Evolutionary conservation across 2,329 filamentous ascomycete genomes (phyloP).

Genomic region (Bipolaris victoriae): DNA sequence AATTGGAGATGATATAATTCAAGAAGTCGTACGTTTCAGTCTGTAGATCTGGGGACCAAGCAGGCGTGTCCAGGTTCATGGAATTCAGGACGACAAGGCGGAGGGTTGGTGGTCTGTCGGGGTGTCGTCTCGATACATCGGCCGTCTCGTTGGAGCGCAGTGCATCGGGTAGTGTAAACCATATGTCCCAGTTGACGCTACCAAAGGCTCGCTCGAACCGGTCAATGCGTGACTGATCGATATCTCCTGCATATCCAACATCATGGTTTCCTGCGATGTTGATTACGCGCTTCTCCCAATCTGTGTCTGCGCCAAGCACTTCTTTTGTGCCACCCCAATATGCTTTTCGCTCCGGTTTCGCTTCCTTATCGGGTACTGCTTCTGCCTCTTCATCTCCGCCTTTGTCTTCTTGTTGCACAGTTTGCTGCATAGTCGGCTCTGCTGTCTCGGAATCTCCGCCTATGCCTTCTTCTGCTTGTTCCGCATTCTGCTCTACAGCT

Average conservation of each 20-base stretch:
- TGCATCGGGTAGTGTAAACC: slow-evolving; percentile 58
- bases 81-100: slow-evolving; percentile 87
- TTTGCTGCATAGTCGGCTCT: neutral
- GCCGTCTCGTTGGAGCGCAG: slow-evolving; percentile 4
- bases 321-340: slow-evolving; percentile 43
- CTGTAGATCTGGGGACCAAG: slow-evolving; percentile 69
- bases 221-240: slow-evolving; percentile 74
- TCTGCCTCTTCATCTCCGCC: slow-evolving; percentile 31
- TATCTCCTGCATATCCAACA: slow-evolving; percentile 92
- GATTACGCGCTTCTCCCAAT: slow-evolving; percentile 79
- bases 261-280: slow-evolving; percentile 96
- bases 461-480: neutral
- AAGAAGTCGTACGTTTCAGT: slow-evolving; percentile 78
- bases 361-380: slow-evolving; percentile 21
- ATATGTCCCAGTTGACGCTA: slow-evolving; percentile 86
- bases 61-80: slow-evolving; percentile 91
- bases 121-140: neutral
- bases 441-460: slow-evolving; percentile 31
- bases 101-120: slow-evolving; percentile 65
- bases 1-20: slow-evolving; percentile 68
- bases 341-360: slow-evolving; percentile 20
- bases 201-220: slow-evolving; percentile 88
- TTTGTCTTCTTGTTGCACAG: neutral
- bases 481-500: neutral
- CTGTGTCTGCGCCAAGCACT: slow-evolving; percentile 53